Evolutionary conservation across 2,329 filamentous ascomycete species (phyloP), one percentile per base, ranked within the genome.

Genomic region (Fusarium mundagurra): DNA sequence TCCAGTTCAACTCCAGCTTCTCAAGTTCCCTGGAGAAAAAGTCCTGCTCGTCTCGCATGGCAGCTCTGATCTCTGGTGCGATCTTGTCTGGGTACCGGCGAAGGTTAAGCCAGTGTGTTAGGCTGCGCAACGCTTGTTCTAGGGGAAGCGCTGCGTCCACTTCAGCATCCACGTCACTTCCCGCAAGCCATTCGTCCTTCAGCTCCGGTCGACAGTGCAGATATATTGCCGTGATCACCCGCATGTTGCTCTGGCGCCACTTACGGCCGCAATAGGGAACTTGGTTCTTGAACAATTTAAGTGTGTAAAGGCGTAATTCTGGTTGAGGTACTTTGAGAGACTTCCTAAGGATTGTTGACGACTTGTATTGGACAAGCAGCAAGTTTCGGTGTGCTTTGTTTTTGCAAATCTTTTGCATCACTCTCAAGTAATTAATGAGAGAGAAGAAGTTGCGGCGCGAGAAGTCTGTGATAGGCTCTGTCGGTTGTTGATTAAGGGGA

Each of bases 261-360:
- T 99, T 99, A 48, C 96, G 92, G 29, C 96, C 96, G 82, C 96
- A 98, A 86, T 98, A 99, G 2, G 96, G 96, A 9, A 99, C 96
- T 83, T 99, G 96, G 69, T 95, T 96, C 84, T 99, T 99, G 91
- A 98, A 98, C 0, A 99, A 89, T 84, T 99, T 99, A 76, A 99
- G 90, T 1, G 96, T 98, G 85, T 98, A 98, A 48, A 98, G 91
- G 11, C 96, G 92, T 45, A 99, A 88, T 78, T 94, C 90, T 5
- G 92, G 92, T 79, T 99, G 94, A 1, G 96, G 96, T 29, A 98
- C 93, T 76, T 96, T 96, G 22, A 99, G 90, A 11, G 93, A 92
- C 82, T 98, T 98, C 77, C 95, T 93, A 33, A 99, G 89, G 77
- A 98, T 97, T 67, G 94, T 94, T 65, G 92, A 95, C 54, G 93